These are phyloP conservation scores for Royoungia palumana DNA, from an alignment of 768 basidiomycete genomes.

Conservation along the genomic window DNA sequence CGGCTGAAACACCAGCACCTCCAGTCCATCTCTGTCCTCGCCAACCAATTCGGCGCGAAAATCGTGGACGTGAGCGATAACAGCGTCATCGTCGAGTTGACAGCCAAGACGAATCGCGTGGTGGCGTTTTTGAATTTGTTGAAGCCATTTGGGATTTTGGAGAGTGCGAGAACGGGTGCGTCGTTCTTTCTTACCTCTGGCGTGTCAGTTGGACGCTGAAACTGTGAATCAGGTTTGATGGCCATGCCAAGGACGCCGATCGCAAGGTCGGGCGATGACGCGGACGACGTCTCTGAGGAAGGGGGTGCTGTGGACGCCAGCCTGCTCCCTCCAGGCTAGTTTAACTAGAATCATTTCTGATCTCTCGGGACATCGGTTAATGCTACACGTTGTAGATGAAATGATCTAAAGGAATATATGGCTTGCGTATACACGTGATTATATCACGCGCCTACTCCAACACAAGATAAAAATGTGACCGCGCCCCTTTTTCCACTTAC, in stretches of 20 bases:
- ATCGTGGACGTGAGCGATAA: conserved; percentile 95
- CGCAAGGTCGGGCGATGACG: conserved; percentile 51
- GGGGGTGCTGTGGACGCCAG: conserved; percentile 77
- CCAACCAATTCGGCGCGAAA: conserved; percentile 86
- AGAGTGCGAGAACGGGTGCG: conserved; percentile 90
- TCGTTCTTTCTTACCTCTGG: conserved; percentile 3
- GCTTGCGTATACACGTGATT: too few relatives aligned
- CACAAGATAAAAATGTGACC: too few relatives aligned
- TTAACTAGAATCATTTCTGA: too few relatives aligned
- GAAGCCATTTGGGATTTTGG: conserved; percentile 93
- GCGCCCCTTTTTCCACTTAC: too few relatives aligned
- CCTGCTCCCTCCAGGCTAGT: conserved; percentile 89
- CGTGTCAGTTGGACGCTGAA: background rate
- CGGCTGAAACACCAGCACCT: conserved; percentile 87
- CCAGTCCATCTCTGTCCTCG: conserved; percentile 79
- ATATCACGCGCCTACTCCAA: too few relatives aligned
- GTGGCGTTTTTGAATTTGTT: conserved; percentile 90
- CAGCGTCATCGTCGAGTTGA: conserved; percentile 91
- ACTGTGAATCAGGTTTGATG: conserved; percentile 70
- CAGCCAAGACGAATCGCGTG: conserved; percentile 87
- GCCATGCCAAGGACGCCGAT: conserved; percentile 98
- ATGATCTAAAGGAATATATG: background rate
- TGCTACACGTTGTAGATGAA: background rate
- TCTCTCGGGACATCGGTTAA: too few relatives aligned
- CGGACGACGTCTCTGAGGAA: conserved; percentile 51